Conservation (phyloP, 352 stramenopile genomes). For the Phytophthora capsici region DNA sequence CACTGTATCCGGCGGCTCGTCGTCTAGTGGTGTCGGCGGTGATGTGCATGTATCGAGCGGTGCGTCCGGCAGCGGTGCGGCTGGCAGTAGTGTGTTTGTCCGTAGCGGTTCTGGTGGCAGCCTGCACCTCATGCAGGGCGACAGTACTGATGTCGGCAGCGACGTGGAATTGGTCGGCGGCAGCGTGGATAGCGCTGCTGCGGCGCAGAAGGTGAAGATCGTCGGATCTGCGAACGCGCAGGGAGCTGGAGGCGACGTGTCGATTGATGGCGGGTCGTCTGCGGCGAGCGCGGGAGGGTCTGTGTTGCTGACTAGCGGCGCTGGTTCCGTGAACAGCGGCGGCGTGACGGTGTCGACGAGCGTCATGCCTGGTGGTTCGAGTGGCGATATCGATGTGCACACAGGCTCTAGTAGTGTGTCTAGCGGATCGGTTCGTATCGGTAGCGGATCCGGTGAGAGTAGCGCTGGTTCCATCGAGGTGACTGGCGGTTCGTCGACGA, state of each 20-base stretch:
- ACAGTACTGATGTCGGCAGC: slow-evolving; percentile 24
- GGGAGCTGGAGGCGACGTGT: slow-evolving; percentile 33
- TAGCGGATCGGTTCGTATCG: slow-evolving; percentile 29
- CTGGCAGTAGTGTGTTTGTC: slow-evolving; percentile 20
- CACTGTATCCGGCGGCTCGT: slow-evolving; percentile 28
- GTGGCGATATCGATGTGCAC: slow-evolving; percentile 20
- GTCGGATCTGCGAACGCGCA: slow-evolving; percentile 32
- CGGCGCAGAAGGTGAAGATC: slow-evolving; percentile 31
- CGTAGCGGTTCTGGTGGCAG: slow-evolving; percentile 19
- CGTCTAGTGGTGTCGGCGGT: slow-evolving; percentile 25
- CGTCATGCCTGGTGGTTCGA: slow-evolving; percentile 18
- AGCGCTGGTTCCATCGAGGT: slow-evolving; percentile 32
- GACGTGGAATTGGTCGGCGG: slow-evolving; percentile 35
- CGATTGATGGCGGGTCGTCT: slow-evolving; percentile 33
- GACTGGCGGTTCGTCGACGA: slow-evolving; percentile 34
- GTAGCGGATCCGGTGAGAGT: slow-evolving; percentile 23
- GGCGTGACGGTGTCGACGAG: slow-evolving; percentile 24
- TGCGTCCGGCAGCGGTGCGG: not conserved
- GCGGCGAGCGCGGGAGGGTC: slow-evolving; percentile 16
- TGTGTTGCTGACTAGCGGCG: slow-evolving; percentile 26
- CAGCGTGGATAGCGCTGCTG: slow-evolving; percentile 12
- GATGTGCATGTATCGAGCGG: slow-evolving; percentile 27
- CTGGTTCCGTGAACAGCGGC: slow-evolving; percentile 23
- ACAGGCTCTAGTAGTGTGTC: slow-evolving; percentile 27
- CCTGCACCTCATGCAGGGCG: slow-evolving; percentile 29